A percentile compares a stretch with the other conserved stretches of the same genome.
Evolutionary conservation across 1,284 basidiomycete species (phyloP).

Genomic region (Cystobasidiaceae sp.): DNA sequence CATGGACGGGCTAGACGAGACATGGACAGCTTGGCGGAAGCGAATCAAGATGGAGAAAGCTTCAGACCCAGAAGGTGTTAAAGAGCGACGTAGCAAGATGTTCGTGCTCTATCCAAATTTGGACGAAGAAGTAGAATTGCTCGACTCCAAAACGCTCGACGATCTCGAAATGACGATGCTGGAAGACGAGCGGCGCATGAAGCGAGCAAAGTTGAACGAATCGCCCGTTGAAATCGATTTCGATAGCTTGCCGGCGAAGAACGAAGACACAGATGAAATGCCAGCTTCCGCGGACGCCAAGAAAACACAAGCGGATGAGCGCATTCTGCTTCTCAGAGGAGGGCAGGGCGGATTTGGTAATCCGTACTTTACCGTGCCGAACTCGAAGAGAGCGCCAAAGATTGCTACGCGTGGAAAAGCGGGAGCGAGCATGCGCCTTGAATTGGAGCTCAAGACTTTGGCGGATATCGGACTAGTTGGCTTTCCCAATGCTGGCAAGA

Average conservation of each 20-base stretch:
- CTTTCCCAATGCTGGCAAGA: constrained; percentile 78
- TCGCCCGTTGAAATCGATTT: constrained; percentile 57
- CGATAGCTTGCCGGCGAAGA: constrained; percentile 36
- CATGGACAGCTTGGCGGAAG: constrained; percentile 53
- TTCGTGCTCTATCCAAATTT: constrained; percentile 42
- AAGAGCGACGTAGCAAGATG: constrained; percentile 34
- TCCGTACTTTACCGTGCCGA: constrained; percentile 50
- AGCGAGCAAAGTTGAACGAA: constrained; percentile 54
- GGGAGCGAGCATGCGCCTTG: constrained; percentile 75
- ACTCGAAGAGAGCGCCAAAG: constrained; percentile 45
- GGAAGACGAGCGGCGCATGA: constrained; percentile 43
- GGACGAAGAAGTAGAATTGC: constrained; percentile 34
- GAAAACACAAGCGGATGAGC: constrained; percentile 45
- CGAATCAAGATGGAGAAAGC: constrained; percentile 61
- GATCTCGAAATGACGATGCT: constrained; percentile 34
- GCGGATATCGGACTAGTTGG: constrained; percentile 94
- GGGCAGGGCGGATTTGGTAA: constrained; percentile 86
- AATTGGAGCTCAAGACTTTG: constrained; percentile 88
- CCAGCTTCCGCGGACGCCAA: constrained; percentile 49
- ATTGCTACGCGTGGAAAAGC: constrained; percentile 58
- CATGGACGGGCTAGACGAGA: constrained; percentile 52
- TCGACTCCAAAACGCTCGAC: constrained; percentile 35
- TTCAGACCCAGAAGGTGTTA: constrained; percentile 36
- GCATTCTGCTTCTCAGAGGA: constrained; percentile 68
- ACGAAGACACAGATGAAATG: constrained; percentile 66